Base-by-base conservation (phyloP, 176 grass and related monocot genomes). In the Rhynchospora tenuis region DNA sequence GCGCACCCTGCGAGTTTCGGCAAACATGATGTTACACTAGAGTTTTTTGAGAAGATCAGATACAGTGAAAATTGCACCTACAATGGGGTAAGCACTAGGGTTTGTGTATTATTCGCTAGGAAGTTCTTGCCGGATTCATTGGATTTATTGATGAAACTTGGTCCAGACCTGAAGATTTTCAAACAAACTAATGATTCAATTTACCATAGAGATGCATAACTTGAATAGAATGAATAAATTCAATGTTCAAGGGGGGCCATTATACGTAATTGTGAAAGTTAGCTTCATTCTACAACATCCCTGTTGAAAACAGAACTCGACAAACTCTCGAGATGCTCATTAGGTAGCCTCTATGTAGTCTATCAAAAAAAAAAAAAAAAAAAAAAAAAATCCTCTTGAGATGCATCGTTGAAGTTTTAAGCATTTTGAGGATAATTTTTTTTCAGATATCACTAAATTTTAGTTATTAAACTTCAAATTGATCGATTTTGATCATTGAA, bases 41-140 rank as follows among this genome's bases (percentile, higher is more conserved):
- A 79, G 22, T 42, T 88, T 3, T 26, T 97, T 62, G 56, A 13
- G 82, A 84, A 52, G 86, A 91, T 93, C 81, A 93, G 78, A 80
- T 79, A 48, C 29, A 89, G 24, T 9, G 84, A 3, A 20, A 85
- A 83, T 17, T 97, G 91, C 85, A 86, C 48, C 52, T 93, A 97
- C 73, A 87, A 90, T 27, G 94, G 89, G 7, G 71, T 0, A 10
- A 28, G 7, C 4, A 81, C 38, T 3, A 87, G 85, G 7, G 16
- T 89, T 15, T 93, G 89, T 65, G 84, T 72, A 84, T 59, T 93
- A 88, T 97, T 93, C 23, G 89, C 91, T 7, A 87, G 94, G 63
- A 97, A 97, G 83, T 97, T 97, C 88, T 33, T 86, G 66, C 87
- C 92, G 0, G 84, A 89, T 62, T 5, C 92, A 6, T 83, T 92